Evolutionary conservation across 2,329 filamentous ascomycete genomes (phyloP).

Genomic region (Zymoseptoria brevis): DNA sequence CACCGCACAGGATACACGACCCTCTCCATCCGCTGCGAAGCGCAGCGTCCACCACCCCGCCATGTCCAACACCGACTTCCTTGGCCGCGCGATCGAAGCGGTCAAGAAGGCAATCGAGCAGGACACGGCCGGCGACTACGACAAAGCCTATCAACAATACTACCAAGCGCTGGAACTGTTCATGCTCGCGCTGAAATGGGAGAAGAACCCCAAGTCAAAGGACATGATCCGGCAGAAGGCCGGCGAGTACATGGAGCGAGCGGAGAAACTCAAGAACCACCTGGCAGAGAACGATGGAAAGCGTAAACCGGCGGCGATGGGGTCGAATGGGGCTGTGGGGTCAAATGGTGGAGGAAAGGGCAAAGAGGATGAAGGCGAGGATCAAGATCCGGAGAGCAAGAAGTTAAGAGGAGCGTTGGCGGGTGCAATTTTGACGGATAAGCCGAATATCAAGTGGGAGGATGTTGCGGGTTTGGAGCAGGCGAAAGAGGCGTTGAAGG

Average conservation of each 20-base stretch:
- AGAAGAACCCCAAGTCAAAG: constrained; percentile 96
- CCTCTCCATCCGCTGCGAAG: background rate
- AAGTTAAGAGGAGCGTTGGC: constrained; percentile 86
- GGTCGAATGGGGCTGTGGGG: constrained; percentile 57
- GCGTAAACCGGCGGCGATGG: constrained; percentile 64
- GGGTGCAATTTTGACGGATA: constrained; percentile 87
- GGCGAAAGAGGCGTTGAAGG: constrained; percentile 94
- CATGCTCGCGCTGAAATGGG: constrained; percentile 98
- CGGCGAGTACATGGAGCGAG: constrained; percentile 94
- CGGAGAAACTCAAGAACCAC: constrained; percentile 94
- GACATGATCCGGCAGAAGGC: constrained; percentile 96
- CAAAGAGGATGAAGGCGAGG: constrained; percentile 53
- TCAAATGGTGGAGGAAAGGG: constrained; percentile 56
- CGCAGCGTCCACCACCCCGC: background rate
- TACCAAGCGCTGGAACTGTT: constrained; percentile 94
- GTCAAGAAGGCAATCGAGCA: constrained; percentile 97
- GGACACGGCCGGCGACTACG: constrained; percentile 92
- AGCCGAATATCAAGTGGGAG: constrained; percentile 96
- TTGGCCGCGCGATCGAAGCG: constrained; percentile 90
- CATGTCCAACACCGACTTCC: constrained; percentile 96
- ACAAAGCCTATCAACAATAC: constrained; percentile 93
- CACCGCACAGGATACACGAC: background rate
- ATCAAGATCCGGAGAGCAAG: constrained; percentile 79
- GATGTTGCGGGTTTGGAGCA: constrained; percentile 91
- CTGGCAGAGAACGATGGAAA: constrained; percentile 62